Evolutionary conservation across 2,329 filamentous ascomycete species (phyloP), one percentile per base, ranked within the genome.

Genomic region (Aspergillus sp.): DNA sequence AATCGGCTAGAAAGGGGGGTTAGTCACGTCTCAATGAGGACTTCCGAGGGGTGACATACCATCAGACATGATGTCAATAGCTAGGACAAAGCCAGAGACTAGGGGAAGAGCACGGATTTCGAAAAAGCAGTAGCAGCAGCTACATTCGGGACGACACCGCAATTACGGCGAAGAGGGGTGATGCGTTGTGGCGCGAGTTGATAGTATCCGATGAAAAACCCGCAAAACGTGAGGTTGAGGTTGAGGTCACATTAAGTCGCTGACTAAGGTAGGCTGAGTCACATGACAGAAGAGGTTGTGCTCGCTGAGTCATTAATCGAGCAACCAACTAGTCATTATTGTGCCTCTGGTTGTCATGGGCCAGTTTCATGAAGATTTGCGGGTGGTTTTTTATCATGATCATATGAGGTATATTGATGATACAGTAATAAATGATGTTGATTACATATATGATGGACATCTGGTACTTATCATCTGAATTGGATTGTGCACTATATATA

Each of bases 1-100:
- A 94, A 75, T 95, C 90, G 74, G 88, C 87, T 81, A 54, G 6
- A 35, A 19, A 47, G 57, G 41, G 52, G 22, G 19, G 58, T 69
- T 53, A 73, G 65, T 55, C 54, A 51, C 24, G 54, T 17, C 35
- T 48, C 41, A 13, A 22, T 20, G 45, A 49, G 48, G 49, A 40
- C 43, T 49, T 56, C 47, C 53, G 45, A 49, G 53, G 50, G 45
- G 55, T 49, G 47, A 59, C 68, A 38, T 70, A 76, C 73, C 67
- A 67, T 76, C 73, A 65, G 73, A 76, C 73, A 76, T 76, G 60
- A 57, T 69, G 66, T 59, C 56, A 42, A 22, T 6, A 52, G 50
- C 43, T 49, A 56, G 49, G 51, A 50, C 51, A 56, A 54, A 57
- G 53, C 51, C 59, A 59, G 59, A 61, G 58, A 56, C 62, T 59